Evolutionary conservation across 2,329 filamentous ascomycete species (phyloP).

Genomic region (Colletotrichum sansevieriae): DNA sequence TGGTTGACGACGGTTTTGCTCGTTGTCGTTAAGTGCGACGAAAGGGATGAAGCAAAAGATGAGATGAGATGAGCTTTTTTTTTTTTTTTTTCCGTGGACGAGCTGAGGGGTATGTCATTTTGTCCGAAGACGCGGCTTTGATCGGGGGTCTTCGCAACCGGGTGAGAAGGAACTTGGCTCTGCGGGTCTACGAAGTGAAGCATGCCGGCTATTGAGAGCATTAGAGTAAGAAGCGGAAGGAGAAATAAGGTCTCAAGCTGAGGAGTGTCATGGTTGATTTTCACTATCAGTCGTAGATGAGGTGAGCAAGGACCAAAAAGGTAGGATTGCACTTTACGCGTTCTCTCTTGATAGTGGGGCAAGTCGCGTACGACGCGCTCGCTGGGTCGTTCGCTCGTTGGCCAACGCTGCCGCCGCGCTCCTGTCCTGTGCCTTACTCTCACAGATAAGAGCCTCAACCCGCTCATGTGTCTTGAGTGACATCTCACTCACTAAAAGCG

Average conservation of each 20-base stretch:
- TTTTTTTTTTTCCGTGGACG: neutral
- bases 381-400: neutral
- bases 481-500: neutral
- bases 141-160: neutral
- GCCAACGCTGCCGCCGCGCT: neutral
- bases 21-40: conserved; percentile 10
- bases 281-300: neutral
- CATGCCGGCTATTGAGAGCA: neutral
- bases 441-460: neutral
- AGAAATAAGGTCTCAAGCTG: neutral
- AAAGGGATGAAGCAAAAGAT: conserved; percentile 2
- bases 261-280: neutral
- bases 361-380: conserved; percentile 32
- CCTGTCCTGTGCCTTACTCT: neutral
- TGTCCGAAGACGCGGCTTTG: neutral
- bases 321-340: conserved; percentile 24
- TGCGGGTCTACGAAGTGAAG: neutral
- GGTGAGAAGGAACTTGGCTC: neutral
- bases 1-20: neutral
- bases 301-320: neutral
- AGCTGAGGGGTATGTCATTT: neutral
- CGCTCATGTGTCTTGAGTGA: neutral
- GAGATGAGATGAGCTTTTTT: neutral
- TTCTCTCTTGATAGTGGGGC: conserved; percentile 1
- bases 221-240: neutral